Percentiles rank a stretch among this genome's conserved stretches.
phyloP scores from a whole-genome alignment of 1,139 yeast genomes.

The Yamadazyma trypodendri region DNA sequence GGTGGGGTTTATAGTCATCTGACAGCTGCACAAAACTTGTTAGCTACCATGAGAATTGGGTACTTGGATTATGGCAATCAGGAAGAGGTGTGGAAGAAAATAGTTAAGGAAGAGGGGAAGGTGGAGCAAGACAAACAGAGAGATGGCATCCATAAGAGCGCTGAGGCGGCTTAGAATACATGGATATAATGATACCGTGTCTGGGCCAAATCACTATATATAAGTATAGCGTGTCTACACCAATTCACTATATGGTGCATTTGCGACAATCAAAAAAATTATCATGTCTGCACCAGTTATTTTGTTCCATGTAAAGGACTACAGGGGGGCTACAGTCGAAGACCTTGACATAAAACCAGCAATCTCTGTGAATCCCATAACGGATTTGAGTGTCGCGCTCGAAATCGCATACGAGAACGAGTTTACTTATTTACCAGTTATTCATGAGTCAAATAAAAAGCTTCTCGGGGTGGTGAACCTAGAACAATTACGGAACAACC shows the following conservation, averaged over 20 bases:
- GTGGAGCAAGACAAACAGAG: slow-evolving; percentile 25
- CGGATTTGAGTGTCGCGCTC: slow-evolving; percentile 47
- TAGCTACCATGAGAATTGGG: slow-evolving; percentile 77
- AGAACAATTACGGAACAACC: slow-evolving; percentile 36
- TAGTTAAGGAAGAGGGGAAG: slow-evolving; percentile 42
- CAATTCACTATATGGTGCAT: not conserved
- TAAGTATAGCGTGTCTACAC: not conserved
- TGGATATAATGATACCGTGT: no score
- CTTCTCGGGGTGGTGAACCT: slow-evolving; percentile 58
- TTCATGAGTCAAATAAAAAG: slow-evolving; percentile 48
- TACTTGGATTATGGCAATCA: slow-evolving; percentile 78
- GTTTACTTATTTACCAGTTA: slow-evolving; percentile 58
- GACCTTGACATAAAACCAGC: slow-evolving; percentile 65
- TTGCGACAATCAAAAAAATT: not conserved
- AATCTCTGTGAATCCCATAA: slow-evolving; percentile 52
- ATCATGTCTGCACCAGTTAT: slow-evolving; percentile 5
- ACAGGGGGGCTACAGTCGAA: slow-evolving; percentile 57
- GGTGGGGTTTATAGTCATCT: slow-evolving; percentile 78
- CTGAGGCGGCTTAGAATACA: slow-evolving; percentile 43
- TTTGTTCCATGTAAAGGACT: slow-evolving; percentile 37
- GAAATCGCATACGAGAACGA: slow-evolving; percentile 56
- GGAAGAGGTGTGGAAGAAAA: slow-evolving; percentile 75
- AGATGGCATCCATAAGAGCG: slow-evolving; percentile 33
- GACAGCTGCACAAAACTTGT: slow-evolving; percentile 67
- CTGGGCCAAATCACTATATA: not conserved